These are phyloP conservation scores for Glycine latifolia DNA, from an alignment of 306 rosid species.

Conservation along the genomic window DNA sequence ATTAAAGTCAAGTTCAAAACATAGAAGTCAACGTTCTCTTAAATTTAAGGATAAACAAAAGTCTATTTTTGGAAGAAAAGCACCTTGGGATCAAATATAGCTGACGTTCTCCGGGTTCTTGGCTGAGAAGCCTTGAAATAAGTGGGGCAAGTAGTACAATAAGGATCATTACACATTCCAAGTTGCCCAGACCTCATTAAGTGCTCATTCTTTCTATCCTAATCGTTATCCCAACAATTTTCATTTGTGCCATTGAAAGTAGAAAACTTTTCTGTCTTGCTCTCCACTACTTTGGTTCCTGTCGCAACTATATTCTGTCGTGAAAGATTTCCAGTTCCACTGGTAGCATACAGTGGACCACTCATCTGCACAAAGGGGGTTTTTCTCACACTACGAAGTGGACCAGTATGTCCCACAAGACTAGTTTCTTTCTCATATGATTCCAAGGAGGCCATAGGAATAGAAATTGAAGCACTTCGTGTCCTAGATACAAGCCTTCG, in stretches of 20 bases:
- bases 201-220: conserved; percentile 65
- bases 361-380: conserved; percentile 69
- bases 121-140: conserved; percentile 59
- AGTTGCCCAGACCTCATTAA: conserved; percentile 85
- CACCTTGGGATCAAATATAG: conserved; percentile 69
- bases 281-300: conserved; percentile 51
- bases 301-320: conserved; percentile 38
- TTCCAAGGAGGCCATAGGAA: conserved; percentile 61
- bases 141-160: conserved; percentile 90
- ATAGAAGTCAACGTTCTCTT: background rate
- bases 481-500: conserved; percentile 54
- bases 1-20: conserved; percentile 28
- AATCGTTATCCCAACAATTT: conserved; percentile 54
- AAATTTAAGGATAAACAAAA: conserved; percentile 6
- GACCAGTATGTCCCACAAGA: conserved; percentile 83
- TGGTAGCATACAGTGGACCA: conserved; percentile 61
- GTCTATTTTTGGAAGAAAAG: conserved; percentile 45
- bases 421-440: conserved; percentile 55
- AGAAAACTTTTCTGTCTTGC: conserved; percentile 50
- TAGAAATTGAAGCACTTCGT: conserved; percentile 71
- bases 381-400: conserved; percentile 61
- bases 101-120: conserved; percentile 51
- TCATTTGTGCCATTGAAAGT: conserved; percentile 37
- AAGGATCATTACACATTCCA: conserved; percentile 94
- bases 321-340: conserved; percentile 50